Base-by-base conservation (phyloP, 2,329 filamentous ascomycete genomes). In the Cytospora paraplurivora region DNA sequence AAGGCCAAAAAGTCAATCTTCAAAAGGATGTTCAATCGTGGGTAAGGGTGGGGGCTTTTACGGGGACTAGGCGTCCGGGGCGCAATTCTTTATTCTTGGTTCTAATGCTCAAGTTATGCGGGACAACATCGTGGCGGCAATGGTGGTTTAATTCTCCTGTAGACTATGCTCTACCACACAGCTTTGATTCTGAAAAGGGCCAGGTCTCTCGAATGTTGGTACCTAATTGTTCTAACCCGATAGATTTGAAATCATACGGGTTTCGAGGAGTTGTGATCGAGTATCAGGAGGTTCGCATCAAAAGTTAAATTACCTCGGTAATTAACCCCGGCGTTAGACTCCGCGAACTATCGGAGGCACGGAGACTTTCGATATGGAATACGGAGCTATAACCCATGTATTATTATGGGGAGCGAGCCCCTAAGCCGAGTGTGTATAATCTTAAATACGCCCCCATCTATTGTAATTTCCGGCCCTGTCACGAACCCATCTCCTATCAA, bases 401-500 rank as follows among this genome's bases (percentile, higher is more conserved):
- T 37, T 32, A 19, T 1, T 17, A 44, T n/a, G 15, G 17, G 38
- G n/a, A 44, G 38, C 5, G 2, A 44, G 6, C 38, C 38, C 35
- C 55, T 38, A 68, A 50, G 65, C 63, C 41, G 62, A 58, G 55
- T 63, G 37, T 65, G 62, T 66, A 72, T 73, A 50, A 70, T 72
- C 62, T 67, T 70, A 52, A 67, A 67, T 12, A 70, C 67, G 10
- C 72, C 72, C 1, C 72, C 71, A 54, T 73, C 71, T 1, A 72
- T 68, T 5, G 68, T 66, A 38, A 73, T 68, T 21, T 72, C 69
- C 61, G 72, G 69, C 7, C 72, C 72, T 12, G 71, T 70, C 15
- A 73, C 69, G 53, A 73, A 73, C 10, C 71, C 71, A 10, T 71
- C 71, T 35, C 66, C 63, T 19, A 72, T 67, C 49, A 73, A 55